Base-by-base conservation (phyloP, 306 rosid species). In the Vachellia collinsii region DNA sequence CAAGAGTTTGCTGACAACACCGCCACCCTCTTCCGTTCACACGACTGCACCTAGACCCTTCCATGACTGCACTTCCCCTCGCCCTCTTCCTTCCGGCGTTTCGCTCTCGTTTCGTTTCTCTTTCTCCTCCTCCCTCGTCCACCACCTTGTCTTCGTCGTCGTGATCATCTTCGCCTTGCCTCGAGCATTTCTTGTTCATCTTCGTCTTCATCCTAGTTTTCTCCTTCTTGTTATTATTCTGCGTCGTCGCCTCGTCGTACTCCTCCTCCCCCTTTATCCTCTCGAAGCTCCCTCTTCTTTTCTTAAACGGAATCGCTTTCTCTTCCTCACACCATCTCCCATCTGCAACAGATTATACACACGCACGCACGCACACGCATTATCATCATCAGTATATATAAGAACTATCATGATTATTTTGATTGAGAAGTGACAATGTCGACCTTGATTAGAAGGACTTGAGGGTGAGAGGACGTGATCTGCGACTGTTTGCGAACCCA, bases 11-110 rank as follows among this genome's bases (percentile, higher is more conserved):
- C 67, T 96, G 99, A 61, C 90, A 90, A 16, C 98, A 96, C 58
- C 99, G 81, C 99, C 99, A 96, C 25, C 99, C 99, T 41, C 99
- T 86, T 22, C 99, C 99, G n/a, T 96, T 96, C 23, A 96, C 98
- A 3, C 99, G 97, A 81, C 99, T 96, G 91, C 99, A 96, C 93
- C 98, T 50, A 7, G 99, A 96, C 6, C 99, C 99, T 85, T 96
- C 98, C 99, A 92, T 90, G 0, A 96, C 37, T 79, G 83, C 81
- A 80, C 85, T 69, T 0, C 89, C 89, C 50, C 93, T 79, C 2
- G 72, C 74, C 61, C 81, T 80, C 84, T 80, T 86, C 74, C 70
- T 89, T 0, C 82, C 51, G 5, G 44, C 73, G 16, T 51, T n/a
- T 44, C 5, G 11, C 13, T 66, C 79, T 3, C 56, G 14, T 77